Evolutionary conservation across 2,329 filamentous ascomycete genomes (phyloP), one percentile per base, ranked within the genome.

Genomic region (Ophiostoma triangulosporum): DNA sequence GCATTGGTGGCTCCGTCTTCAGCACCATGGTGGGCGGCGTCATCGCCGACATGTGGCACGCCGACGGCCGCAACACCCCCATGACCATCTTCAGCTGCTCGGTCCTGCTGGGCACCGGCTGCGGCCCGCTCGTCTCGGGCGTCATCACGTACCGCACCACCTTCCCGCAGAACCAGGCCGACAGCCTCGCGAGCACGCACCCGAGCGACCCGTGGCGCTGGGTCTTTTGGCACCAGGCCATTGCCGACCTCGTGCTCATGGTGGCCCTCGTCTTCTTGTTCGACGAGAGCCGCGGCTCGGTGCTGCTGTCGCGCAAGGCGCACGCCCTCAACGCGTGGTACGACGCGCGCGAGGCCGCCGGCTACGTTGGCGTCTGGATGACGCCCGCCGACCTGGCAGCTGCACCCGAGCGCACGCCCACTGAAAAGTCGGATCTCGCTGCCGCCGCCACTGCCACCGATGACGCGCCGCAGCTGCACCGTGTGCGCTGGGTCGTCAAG

Each of bases 21-120:
- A 88, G 84, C 45, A 93, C 88, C 22, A 90, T 95, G 76, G 84
- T 95, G 0, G 90, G 90, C n/a, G 90, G 90, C 3, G 86, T 96
- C 4, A 84, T 96, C 38, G 84, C 85, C 50, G 90, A 96, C 63
- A 78, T 95, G 55, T 95, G 89, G 69, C 78, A 83, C 48, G 80
- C 86, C 9, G 71, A 86, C 56, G 82, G 86, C 45, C 75, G 91
- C 32, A 95, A 96, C 61, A 88, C 84, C 0, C 86, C 90, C 0
- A 95, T 96, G 91, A 84, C 88, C 0, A 64, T 95, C 0, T 96
- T 95, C 65, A 85, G 84, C n/a, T 87, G 84, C 0, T 73, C 75
- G 3, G 89, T 88, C 0, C 70, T 96, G 0, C 74, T 84, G 9
- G 91, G 88, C 0, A 94, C 88, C 0, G 88, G 88, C 0, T 69